Percentiles rank a stretch among this genome's conserved stretches.
Evolutionary conservation across 768 basidiomycete species (phyloP).

Genomic region (Scleroderma bovista): DNA sequence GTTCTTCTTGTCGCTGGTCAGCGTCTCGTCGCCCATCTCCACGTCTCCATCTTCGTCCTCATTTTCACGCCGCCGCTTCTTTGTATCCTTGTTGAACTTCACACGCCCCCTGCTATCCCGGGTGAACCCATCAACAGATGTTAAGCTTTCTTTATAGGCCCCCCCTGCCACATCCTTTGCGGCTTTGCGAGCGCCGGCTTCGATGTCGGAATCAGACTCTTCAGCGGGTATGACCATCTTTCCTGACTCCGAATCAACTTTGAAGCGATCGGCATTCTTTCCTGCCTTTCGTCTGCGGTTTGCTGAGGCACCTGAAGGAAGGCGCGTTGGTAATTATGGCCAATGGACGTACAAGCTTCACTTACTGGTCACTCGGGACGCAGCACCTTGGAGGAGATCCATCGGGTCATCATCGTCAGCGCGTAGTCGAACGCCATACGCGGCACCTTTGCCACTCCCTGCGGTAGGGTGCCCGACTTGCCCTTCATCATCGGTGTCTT

Average conservation of each 20-base stretch:
- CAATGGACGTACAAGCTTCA: conserved; percentile 4
- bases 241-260: conserved; percentile 77
- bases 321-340: conserved; percentile 3
- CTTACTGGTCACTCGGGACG: conserved; percentile 66
- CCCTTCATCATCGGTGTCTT: conserved; percentile 62
- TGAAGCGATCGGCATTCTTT: conserved; percentile 82
- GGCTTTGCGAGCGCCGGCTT: conserved; percentile 33
- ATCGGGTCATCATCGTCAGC: conserved; percentile 91
- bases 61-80: conserved; percentile 77
- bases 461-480: conserved; percentile 23
- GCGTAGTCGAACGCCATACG: conserved; percentile 60
- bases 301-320: conserved; percentile 36
- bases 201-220: conserved; percentile 43
- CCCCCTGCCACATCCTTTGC: conserved; percentile 57
- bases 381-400: conserved; percentile 84
- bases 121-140: conserved; percentile 85
- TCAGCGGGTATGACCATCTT: conserved; percentile 70
- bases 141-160: conserved; percentile 80
- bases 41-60: conserved; percentile 57
- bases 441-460: conserved; percentile 32
- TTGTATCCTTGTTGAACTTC: conserved; percentile 97
- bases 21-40: conserved; percentile 71
- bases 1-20: conserved; percentile 39
- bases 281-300: conserved; percentile 70
- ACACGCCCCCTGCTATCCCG: conserved; percentile 79